Evolutionary conservation across 768 basidiomycete species (phyloP).

Genomic region (Phylloporus sp.): DNA sequence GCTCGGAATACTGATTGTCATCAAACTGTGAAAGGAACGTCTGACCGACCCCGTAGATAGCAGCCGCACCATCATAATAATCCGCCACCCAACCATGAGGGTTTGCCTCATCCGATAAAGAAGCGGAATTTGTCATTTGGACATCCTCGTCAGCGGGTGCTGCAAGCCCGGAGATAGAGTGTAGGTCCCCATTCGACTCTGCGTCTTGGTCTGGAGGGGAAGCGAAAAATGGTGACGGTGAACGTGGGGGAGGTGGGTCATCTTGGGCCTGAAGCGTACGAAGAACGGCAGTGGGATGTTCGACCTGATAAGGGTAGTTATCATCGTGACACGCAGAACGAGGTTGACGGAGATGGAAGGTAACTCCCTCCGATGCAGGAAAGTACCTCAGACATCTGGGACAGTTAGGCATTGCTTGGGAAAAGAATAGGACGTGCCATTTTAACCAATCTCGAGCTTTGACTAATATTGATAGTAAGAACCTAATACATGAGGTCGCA

Average conservation of each 20-base stretch:
- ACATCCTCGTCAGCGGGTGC: background rate
- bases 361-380: background rate
- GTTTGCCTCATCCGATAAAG: too few relatives aligned
- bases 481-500: too few relatives aligned
- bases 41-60: too few relatives aligned
- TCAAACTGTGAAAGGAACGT: too few relatives aligned
- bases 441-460: background rate
- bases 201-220: background rate
- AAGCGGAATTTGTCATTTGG: too few relatives aligned
- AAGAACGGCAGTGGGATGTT: background rate
- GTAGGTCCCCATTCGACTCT: background rate
- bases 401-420: background rate
- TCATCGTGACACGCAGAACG: background rate
- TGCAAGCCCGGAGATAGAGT: background rate
- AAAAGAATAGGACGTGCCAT: background rate
- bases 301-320: background rate
- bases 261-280: too few relatives aligned
- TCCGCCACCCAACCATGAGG: too few relatives aligned
- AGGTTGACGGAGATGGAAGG: background rate
- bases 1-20: too few relatives aligned
- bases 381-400: background rate
- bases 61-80: too few relatives aligned
- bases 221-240: background rate
- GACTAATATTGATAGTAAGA: background rate
- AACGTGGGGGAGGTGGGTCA: too few relatives aligned